Evolutionary conservation across 768 basidiomycete species (phyloP).

Genomic region (Tephrocybe sp.): DNA sequence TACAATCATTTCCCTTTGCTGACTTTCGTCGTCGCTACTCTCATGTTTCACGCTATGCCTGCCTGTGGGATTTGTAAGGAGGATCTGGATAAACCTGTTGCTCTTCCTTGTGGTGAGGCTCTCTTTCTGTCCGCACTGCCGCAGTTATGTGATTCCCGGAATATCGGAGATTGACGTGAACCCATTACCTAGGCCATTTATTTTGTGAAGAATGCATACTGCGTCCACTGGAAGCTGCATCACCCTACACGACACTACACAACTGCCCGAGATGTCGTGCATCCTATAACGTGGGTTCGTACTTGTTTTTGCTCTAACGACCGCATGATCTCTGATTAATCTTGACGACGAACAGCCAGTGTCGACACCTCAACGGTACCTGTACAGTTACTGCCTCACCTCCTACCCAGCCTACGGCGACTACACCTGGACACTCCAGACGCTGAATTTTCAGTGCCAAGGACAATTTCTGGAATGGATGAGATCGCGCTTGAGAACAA

Average conservation of each 20-base stretch:
- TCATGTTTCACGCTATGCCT: slow-evolving; percentile 32
- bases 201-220: slow-evolving; percentile 64
- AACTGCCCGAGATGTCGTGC: slow-evolving; percentile 60
- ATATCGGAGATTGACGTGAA: slow-evolving; percentile 1
- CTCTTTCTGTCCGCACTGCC: too few relatives aligned
- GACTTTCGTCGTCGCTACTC: too few relatives aligned
- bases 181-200: slow-evolving; percentile 52
- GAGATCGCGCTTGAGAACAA: slow-evolving; percentile 33
- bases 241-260: slow-evolving; percentile 45
- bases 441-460: slow-evolving; percentile 12
- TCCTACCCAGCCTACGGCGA: slow-evolving; percentile 57
- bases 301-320: neutral
- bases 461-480: slow-evolving; percentile 12
- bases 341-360: slow-evolving; percentile 32
- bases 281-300: slow-evolving; percentile 54
- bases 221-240: slow-evolving; percentile 47
- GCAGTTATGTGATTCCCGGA: neutral
- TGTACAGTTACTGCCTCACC: slow-evolving; percentile 55
- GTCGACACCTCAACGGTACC: slow-evolving; percentile 52
- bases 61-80: slow-evolving; percentile 66
- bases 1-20: neutral
- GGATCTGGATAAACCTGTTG: slow-evolving; percentile 51
- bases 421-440: slow-evolving; percentile 45
- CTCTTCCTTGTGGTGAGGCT: slow-evolving; percentile 62
- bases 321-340: neutral